phyloP scores from a whole-genome alignment of 2,329 filamentous ascomycete genomes.

The Fusarium sp. region DNA sequence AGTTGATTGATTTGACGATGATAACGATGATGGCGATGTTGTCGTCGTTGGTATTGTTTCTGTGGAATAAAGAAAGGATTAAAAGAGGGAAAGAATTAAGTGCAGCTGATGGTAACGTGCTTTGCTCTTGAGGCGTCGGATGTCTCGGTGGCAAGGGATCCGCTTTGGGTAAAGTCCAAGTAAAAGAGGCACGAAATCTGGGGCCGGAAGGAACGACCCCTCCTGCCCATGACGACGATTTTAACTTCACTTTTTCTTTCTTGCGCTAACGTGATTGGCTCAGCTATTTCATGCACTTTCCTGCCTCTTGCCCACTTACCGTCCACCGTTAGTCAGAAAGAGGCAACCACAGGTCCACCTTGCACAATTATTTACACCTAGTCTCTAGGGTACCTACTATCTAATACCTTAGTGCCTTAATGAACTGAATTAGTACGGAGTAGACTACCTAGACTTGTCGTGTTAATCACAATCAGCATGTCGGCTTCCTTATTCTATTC shows the following conservation, averaged over 20 bases:
- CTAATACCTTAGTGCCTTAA: too few relatives aligned
- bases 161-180: conserved; percentile 24
- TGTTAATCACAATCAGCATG: not conserved
- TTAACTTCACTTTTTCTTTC: not conserved
- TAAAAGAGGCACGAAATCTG: conserved; percentile 16
- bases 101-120: conserved; percentile 18
- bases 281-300: not conserved
- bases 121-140: conserved; percentile 27
- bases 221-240: conserved; percentile 24
- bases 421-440: too few relatives aligned
- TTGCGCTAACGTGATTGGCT: not conserved
- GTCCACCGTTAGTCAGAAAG: not conserved
- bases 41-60: not conserved
- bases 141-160: conserved; percentile 32
- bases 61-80: conserved; percentile 4
- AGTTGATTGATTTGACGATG: not conserved
- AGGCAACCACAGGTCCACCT: not conserved
- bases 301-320: not conserved
- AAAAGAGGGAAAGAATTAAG: not conserved
- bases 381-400: too few relatives aligned
- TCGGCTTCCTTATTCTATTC: not conserved
- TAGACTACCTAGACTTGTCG: not conserved
- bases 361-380: not conserved
- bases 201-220: conserved; percentile 18
- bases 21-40: not conserved